Evolutionary conservation across 2,329 filamentous ascomycete genomes (phyloP).

Genomic region (Fusarium sp.): DNA sequence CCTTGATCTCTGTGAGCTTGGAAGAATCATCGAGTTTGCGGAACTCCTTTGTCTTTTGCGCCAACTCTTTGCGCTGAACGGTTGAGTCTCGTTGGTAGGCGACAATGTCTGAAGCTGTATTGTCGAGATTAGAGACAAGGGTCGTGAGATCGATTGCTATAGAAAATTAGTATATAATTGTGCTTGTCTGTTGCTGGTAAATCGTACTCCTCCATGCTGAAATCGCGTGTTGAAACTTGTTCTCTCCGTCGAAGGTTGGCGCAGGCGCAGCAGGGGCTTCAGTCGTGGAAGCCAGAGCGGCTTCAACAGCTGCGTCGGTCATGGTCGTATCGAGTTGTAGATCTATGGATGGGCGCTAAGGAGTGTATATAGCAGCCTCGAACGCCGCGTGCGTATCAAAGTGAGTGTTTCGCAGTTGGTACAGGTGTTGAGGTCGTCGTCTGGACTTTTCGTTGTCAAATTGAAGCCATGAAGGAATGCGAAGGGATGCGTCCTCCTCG

Average conservation of each 20-base stretch:
- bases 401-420: constrained; percentile 10
- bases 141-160: constrained; percentile 87
- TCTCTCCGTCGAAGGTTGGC: constrained; percentile 67
- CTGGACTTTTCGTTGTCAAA: constrained; percentile 19
- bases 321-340: constrained; percentile 39
- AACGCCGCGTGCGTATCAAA: constrained; percentile 14
- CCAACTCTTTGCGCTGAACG: constrained; percentile 93
- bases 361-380: constrained; percentile 34
- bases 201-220: constrained; percentile 90
- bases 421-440: background rate
- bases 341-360: constrained; percentile 15
- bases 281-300: constrained; percentile 41
- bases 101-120: constrained; percentile 94
- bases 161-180: constrained; percentile 37
- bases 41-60: constrained; percentile 99
- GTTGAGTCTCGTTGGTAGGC: constrained; percentile 94
- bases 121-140: constrained; percentile 87
- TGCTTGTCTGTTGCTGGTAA: background rate
- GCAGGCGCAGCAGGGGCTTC: constrained; percentile 42
- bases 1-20: constrained; percentile 90
- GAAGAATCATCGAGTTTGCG: constrained; percentile 89
- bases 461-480: constrained; percentile 22
- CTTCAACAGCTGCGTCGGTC: constrained; percentile 49
- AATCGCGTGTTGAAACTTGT: constrained; percentile 97
- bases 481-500: constrained; percentile 42